Base-by-base conservation (phyloP, 495 filamentous ascomycete species). In the Neurospora terricola region DNA sequence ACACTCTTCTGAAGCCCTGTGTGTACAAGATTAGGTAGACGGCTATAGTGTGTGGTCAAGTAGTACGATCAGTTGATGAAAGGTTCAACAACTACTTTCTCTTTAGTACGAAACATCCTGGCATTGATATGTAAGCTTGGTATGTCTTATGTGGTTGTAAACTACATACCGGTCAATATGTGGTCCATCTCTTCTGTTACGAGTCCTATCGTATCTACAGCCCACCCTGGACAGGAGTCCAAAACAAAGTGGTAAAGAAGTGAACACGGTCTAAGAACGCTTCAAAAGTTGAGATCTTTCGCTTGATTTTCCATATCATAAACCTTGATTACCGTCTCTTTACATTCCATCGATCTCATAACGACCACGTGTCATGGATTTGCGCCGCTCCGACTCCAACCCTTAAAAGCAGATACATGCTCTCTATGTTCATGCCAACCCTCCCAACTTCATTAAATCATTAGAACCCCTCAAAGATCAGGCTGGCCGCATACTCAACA, bases 1-100 rank as follows among this genome's bases (percentile, higher is more conserved):
- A 88, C 71, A 92, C 85, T 74, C 90, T 97, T 70, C 81, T 99
- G 72, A 98, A 99, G 86, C 96, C 96, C 18, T 99, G 96, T 84
- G 91, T 98, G 70, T 99, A 99, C 79, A 99, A 98, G 86, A 86
- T 94, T 71, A 88, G 95, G 76, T 97, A 82, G 73, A 36, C 34
- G 11, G 18, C 2, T 1, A 5, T 10, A 23, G 34, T 59, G 34
- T 40, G 23, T 62, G 54, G 23, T 16, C 8, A 37, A 37, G 8
- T 6, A 16, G 23, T 30, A 62, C 14, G 11, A 62, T 30, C 5
- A 62, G 5, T 16, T 16, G 34, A 62, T 62, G 12, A 16, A 62
- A 30, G 27, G 21, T 30, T 30, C 21, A n/a, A n/a, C n/a, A 23
- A 14, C 45, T 23, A 54, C 0, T 12, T 6, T 23, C 4, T 54